Conservation (phyloP, 2,329 filamentous ascomycete genomes). For the Scytalidium sp. region DNA sequence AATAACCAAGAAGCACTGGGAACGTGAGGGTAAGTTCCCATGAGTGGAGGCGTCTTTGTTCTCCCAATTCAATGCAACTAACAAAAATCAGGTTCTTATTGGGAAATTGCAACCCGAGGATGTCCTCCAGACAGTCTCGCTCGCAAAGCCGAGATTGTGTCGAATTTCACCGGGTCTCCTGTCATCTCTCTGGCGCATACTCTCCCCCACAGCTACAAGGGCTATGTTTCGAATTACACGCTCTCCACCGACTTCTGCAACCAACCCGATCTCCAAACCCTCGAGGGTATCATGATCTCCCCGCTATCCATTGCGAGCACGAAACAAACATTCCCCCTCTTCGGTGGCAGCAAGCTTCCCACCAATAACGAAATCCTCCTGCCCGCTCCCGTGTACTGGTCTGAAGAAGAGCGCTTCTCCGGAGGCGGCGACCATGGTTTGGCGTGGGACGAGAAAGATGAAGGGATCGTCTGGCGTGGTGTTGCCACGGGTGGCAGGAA, state of each 20-base stretch:
- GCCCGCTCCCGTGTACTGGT: slow-evolving; percentile 63
- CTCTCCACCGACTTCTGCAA: slow-evolving; percentile 44
- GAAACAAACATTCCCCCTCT: slow-evolving; percentile 55
- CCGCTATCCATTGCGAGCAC: slow-evolving; percentile 50
- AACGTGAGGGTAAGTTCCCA: slow-evolving; percentile 20
- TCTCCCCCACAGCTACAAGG: slow-evolving; percentile 34
- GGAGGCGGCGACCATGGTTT: slow-evolving; percentile 54
- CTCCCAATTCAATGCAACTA: no score
- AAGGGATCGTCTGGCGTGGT: slow-evolving; percentile 60
- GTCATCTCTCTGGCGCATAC: slow-evolving; percentile 46
- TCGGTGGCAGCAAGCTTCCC: slow-evolving; percentile 59
- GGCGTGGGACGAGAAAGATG: slow-evolving; percentile 54
- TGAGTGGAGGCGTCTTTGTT: no score
- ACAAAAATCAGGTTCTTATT: slow-evolving; percentile 41
- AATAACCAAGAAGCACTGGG: slow-evolving; percentile 14
- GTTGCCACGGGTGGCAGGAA: slow-evolving; percentile 58
- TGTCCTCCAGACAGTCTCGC: slow-evolving; percentile 63
- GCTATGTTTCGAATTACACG: slow-evolving; percentile 39
- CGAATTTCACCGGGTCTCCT: slow-evolving; percentile 42
- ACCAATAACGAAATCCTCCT: slow-evolving; percentile 64
- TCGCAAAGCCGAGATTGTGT: slow-evolving; percentile 42
- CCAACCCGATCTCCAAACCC: slow-evolving; percentile 52
- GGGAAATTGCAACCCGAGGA: slow-evolving; percentile 54
- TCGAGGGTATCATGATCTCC: slow-evolving; percentile 52
- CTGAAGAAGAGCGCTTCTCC: slow-evolving; percentile 56